Base-by-base conservation (phyloP, 768 basidiomycete genomes). In the Solioccasus polychromus region DNA sequence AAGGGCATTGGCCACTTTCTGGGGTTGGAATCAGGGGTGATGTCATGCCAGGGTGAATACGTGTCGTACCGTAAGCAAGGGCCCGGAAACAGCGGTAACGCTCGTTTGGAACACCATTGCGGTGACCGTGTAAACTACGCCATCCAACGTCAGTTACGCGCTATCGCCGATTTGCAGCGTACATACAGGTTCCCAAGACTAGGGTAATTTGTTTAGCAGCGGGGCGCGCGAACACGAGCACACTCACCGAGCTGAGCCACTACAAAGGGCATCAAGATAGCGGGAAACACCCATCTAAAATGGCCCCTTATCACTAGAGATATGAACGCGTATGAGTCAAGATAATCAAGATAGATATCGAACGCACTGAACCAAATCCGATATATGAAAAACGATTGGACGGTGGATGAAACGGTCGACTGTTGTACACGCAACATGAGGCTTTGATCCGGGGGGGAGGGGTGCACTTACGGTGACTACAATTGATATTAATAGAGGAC, bases 361-460 rank as follows among this genome's bases (percentile, higher is more conserved):
- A 30, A 60, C 59, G 19, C 45, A 57, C 59, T 25, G 14, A 9
- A 47, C 60, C 54, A 61, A 31, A 62, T 54, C 12, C 57, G 54
- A 44, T 47, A 60, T 45, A 59, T 59, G 53, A 62, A 61, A 44
- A 54, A 60, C 18, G 54, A 53, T 34, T 60, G 57, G 24, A 59
- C 53, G 6, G 60, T 37, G 35, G 39, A 42, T 17, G 54, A 54
- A 51, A 61, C 48, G 3, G 38, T 26, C 9, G 57, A 57, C 59
- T 62, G 34, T n/a, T n/a, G 23, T 30, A 32, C 42, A 30, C 2
- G 15, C 12, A 39, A 42, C 47, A 46, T 54, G 51, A 62, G 57
- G 48, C 20, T 20, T 20, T 9, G 28, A 18, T 52, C 43, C 12
- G 32, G 41, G 48, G 25, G 28, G 19, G 37, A 35, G 26, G 24